A percentile compares a stretch with the other conserved stretches of the same genome.
Conservation (phyloP, 1,284 basidiomycete genomes). For the Cutaneotrichosporon daszewskae region DNA sequence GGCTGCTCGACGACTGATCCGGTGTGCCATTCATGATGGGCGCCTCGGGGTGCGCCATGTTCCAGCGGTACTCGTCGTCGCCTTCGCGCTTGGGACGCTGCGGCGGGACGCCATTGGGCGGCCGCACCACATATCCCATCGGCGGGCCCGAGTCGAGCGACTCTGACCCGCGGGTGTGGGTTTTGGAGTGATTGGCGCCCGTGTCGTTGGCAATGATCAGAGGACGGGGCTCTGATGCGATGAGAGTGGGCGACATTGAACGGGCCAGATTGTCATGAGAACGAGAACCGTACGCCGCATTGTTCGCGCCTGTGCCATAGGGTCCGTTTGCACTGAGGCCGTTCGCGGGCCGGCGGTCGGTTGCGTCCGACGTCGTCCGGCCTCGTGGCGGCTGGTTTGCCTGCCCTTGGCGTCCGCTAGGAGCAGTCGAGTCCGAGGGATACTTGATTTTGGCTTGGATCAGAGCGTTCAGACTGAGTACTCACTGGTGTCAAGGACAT, state of each 20-base stretch:
- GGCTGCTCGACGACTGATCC: constrained; percentile 7
- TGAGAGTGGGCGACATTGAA: constrained; percentile 25
- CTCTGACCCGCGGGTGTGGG: constrained; percentile 12
- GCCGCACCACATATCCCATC: background rate
- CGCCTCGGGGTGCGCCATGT: constrained; percentile 35
- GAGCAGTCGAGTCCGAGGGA: constrained; percentile 53
- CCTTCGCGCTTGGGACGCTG: constrained; percentile 62
- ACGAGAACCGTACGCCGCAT: constrained; percentile 15
- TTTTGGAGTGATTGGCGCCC: background rate
- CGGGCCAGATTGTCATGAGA: constrained; percentile 31
- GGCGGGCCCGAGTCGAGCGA: constrained; percentile 10
- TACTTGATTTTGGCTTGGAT: constrained; percentile 83
- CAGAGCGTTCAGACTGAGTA: constrained; percentile 19
- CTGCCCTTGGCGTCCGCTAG: background rate
- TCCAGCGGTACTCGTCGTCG: constrained; percentile 53
- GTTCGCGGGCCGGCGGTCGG: constrained; percentile 7
- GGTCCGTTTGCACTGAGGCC: constrained; percentile 1
- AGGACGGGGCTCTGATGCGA: constrained; percentile 12
- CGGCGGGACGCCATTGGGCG: constrained; percentile 51
- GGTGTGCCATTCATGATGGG: constrained; percentile 3
- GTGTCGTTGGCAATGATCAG: constrained; percentile 21
- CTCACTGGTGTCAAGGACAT: constrained; percentile 88
- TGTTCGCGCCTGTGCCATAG: constrained; percentile 4
- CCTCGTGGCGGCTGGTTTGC: constrained; percentile 1
- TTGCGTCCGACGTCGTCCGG: constrained; percentile 18